These are phyloP conservation scores for Rugonectria rugulosa DNA, from an alignment of 2,329 filamentous ascomycete species.

Conservation along the genomic window DNA sequence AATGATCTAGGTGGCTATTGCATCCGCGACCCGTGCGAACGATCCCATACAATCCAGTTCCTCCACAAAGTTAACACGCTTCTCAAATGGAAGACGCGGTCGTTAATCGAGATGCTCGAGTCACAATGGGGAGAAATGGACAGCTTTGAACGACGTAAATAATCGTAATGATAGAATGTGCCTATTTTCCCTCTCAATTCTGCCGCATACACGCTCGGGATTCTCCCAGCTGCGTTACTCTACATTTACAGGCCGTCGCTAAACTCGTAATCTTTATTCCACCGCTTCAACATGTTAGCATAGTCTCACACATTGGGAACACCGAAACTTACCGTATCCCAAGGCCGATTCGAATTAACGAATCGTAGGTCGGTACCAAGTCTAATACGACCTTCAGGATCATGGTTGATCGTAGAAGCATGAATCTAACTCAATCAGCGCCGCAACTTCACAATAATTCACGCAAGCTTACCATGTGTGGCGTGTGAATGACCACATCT, in stretches of 20 bases:
- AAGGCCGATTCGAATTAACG: constrained; percentile 58
- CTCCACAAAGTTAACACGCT: constrained; percentile 8
- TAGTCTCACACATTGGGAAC: too few species aligned
- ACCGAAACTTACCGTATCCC: constrained; percentile 57
- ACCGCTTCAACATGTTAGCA: constrained; percentile 24
- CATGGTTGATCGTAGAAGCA: constrained; percentile 63
- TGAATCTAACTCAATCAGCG: constrained; percentile 54
- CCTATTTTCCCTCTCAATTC: too few species aligned
- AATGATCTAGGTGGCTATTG: constrained; percentile 12
- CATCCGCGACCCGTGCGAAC: constrained; percentile 10
- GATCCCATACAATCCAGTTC: constrained; percentile 8
- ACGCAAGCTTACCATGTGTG: constrained; percentile 40
- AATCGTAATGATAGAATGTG: too few species aligned
- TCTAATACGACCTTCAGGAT: constrained; percentile 58
- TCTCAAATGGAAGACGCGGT: constrained; percentile 14
- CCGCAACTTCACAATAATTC: not conserved
- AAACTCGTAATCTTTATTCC: constrained; percentile 29
- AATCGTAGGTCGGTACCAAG: constrained; percentile 65
- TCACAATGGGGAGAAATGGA: constrained; percentile 16
- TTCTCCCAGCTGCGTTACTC: not conserved
- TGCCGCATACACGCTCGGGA: too few species aligned
- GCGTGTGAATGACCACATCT: constrained; percentile 50
- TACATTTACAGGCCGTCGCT: constrained; percentile 29
- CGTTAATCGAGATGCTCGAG: not conserved
- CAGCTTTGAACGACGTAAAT: constrained; percentile 4